phyloP scores from a whole-genome alignment of 805 yeast genomes.

The Pichia manshurica region DNA sequence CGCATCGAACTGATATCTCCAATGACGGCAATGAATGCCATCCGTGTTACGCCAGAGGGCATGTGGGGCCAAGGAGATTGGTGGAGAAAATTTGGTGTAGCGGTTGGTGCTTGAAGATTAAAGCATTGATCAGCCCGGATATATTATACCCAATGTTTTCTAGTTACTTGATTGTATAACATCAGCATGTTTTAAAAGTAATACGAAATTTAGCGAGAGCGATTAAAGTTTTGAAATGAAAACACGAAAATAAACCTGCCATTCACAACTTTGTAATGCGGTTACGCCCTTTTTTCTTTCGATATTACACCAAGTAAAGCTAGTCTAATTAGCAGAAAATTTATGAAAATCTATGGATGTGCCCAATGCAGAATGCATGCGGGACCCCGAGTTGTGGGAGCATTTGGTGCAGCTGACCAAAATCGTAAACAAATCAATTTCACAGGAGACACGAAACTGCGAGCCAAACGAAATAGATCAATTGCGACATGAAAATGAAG shows the following conservation, averaged over 20 bases:
- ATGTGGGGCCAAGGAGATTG: conserved; percentile 80
- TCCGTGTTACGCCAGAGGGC: conserved; percentile 32
- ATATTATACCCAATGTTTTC: no score
- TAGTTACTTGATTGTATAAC: no score
- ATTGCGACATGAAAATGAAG: conserved; percentile 6
- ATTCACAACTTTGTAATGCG: no score
- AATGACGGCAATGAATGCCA: conserved; percentile 55
- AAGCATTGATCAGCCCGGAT: no score
- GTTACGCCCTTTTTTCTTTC: no score
- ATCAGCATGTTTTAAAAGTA: no score
- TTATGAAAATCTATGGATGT: neutral
- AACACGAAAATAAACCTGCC: neutral
- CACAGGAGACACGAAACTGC: neutral
- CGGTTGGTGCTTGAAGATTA: conserved; percentile 51
- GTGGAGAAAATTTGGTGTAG: conserved; percentile 82
- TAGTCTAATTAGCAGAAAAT: no score
- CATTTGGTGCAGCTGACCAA: conserved; percentile 1
- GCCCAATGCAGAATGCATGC: neutral
- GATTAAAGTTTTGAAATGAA: neutral
- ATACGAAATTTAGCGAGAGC: neutral
- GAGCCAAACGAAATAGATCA: neutral
- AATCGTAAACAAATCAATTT: neutral
- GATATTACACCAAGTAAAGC: no score
- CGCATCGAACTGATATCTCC: conserved; percentile 36
- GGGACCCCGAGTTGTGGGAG: neutral